A percentile compares a stretch with the other conserved stretches of the same genome.
phyloP scores from a whole-genome alignment of 345 rosid species.

The Litchi chinensis region DNA sequence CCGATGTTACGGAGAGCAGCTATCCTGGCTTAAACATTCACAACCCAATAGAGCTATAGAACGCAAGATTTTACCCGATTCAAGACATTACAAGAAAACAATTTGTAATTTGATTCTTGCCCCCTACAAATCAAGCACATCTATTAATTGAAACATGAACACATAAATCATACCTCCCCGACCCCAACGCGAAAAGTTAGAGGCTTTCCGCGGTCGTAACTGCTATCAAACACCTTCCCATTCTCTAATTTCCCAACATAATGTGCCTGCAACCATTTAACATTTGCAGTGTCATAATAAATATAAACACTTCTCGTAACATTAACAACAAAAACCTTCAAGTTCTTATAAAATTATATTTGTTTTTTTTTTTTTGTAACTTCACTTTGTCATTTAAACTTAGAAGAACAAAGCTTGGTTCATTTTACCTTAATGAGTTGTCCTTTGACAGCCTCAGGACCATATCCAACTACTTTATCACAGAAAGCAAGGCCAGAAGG shows the following conservation, averaged over 20 bases:
- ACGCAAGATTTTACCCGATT: neutral
- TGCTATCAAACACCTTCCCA: constrained; percentile 91
- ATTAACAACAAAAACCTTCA: neutral
- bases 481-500: constrained; percentile 92
- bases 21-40: neutral
- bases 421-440: constrained; percentile 74
- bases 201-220: constrained; percentile 88
- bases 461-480: constrained; percentile 74
- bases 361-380: neutral
- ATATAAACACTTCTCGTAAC: neutral
- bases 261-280: constrained; percentile 54
- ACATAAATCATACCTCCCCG: constrained; percentile 62
- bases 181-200: constrained; percentile 76
- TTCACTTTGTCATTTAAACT: too few species aligned
- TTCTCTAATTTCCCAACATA: constrained; percentile 84
- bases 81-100: neutral
- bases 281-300: neutral
- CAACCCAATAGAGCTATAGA: neutral
- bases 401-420: too few species aligned
- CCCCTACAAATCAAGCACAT: constrained; percentile 7
- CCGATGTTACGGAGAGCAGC: neutral
- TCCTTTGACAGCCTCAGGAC: constrained; percentile 78
- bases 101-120: neutral
- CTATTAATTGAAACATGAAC: neutral
- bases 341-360: too few species aligned